These are phyloP conservation scores for Cordyceps fumosorosea DNA, from an alignment of 2,329 filamentous ascomycete species.

Conservation along the genomic window DNA sequence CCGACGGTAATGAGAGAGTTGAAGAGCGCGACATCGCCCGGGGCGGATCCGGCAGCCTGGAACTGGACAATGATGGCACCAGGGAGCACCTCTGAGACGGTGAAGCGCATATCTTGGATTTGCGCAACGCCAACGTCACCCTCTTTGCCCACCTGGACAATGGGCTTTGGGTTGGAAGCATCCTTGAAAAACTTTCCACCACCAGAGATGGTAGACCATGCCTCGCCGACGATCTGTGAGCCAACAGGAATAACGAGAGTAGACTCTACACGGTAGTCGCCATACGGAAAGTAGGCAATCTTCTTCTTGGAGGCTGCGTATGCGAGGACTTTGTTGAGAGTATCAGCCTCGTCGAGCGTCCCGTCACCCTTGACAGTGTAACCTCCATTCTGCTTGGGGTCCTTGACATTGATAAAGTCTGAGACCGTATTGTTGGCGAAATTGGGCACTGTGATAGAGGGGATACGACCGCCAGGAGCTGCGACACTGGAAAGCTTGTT, in stretches of 20 bases:
- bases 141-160: slow-evolving; percentile 22
- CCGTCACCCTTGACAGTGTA: slow-evolving; percentile 31
- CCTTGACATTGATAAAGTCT: slow-evolving; percentile 30
- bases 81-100: slow-evolving; percentile 37
- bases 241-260: slow-evolving; percentile 27
- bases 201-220: slow-evolving; percentile 45
- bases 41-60: slow-evolving; percentile 38
- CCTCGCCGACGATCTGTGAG: slow-evolving; percentile 48
- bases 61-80: slow-evolving; percentile 38
- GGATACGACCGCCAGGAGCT: slow-evolving; percentile 31
- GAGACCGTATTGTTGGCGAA: slow-evolving; percentile 27
- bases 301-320: slow-evolving; percentile 27
- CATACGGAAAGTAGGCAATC: slow-evolving; percentile 25
- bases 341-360: slow-evolving; percentile 30
- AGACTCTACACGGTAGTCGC: slow-evolving; percentile 22
- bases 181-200: slow-evolving; percentile 37
- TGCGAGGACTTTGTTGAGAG: slow-evolving; percentile 31
- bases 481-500: slow-evolving; percentile 27
- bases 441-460: slow-evolving; percentile 31
- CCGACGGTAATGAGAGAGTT: slow-evolving; percentile 40
- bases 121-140: slow-evolving; percentile 43
- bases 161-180: slow-evolving; percentile 37
- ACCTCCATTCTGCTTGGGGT: slow-evolving; percentile 26
- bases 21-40: slow-evolving; percentile 46
- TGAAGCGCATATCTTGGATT: slow-evolving; percentile 47